Evolutionary conservation across 2,329 filamentous ascomycete species (phyloP).

Genomic region (Botryotinia narcissicola): DNA sequence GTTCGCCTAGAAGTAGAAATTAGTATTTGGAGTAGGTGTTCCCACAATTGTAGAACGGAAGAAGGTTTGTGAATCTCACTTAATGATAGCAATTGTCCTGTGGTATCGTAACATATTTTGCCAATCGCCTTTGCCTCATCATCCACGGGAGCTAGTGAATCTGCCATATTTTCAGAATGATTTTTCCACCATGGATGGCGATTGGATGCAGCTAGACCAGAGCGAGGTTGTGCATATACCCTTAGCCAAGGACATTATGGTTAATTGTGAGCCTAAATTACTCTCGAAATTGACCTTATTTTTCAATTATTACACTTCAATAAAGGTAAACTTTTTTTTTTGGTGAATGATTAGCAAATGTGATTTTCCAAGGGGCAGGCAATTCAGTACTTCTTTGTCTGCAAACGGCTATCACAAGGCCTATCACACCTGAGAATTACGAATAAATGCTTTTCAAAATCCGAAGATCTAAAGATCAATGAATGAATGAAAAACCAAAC

Average conservation of each 20-base stretch:
- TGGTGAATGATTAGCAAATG: not conserved
- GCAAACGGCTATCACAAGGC: not conserved
- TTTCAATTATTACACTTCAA: not conserved
- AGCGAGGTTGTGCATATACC: not conserved
- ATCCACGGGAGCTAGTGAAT: not conserved
- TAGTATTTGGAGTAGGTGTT: not conserved
- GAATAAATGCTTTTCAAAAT: not conserved
- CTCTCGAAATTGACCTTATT: too few relatives aligned
- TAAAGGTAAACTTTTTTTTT: too few relatives aligned
- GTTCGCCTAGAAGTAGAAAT: not conserved
- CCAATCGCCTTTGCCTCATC: not conserved
- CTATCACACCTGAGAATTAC: too few relatives aligned
- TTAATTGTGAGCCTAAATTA: too few relatives aligned
- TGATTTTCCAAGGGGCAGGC: not conserved
- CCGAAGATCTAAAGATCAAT: not conserved
- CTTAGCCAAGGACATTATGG: not conserved
- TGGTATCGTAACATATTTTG: conserved; percentile 7
- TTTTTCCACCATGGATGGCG: not conserved
- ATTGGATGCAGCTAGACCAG: not conserved
- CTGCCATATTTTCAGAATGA: not conserved
- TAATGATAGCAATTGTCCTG: conserved; percentile 15
- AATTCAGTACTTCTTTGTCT: not conserved
- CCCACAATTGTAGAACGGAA: not conserved
- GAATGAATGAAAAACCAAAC: not conserved
- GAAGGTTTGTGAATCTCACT: not conserved